These are phyloP conservation scores for Dipteronia dyeriana DNA, from an alignment of 345 rosid genomes.

Conservation along the genomic window DNA sequence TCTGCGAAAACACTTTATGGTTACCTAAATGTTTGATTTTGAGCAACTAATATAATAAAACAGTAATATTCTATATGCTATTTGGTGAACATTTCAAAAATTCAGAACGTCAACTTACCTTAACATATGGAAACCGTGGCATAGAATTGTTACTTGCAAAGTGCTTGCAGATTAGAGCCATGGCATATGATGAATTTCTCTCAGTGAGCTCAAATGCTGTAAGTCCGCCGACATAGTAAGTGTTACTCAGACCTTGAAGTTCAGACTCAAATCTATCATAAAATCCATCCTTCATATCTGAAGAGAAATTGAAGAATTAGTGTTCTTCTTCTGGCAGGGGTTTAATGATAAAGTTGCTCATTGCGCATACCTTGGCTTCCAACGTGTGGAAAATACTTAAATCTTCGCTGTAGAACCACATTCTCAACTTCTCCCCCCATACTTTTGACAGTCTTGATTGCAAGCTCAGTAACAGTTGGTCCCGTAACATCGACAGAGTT, in stretches of 20 bases:
- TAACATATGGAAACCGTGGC: conserved; percentile 53
- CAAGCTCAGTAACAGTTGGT: conserved; percentile 42
- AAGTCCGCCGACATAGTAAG: conserved; percentile 68
- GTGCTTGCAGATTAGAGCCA: conserved; percentile 62
- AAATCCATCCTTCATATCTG: conserved; percentile 72
- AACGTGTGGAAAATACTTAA: conserved; percentile 72
- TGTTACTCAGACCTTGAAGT: conserved; percentile 60
- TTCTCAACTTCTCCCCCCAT: conserved; percentile 56
- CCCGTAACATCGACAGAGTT: conserved; percentile 47
- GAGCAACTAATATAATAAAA: background rate
- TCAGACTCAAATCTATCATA: conserved; percentile 54
- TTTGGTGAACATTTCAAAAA: background rate
- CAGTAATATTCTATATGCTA: background rate
- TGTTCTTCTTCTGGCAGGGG: background rate
- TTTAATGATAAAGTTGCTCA: conserved; percentile 4
- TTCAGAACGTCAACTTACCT: conserved; percentile 35
- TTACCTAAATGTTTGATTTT: conserved; percentile 3
- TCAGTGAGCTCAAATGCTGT: conserved; percentile 73
- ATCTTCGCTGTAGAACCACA: conserved; percentile 54
- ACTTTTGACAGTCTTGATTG: conserved; percentile 34
- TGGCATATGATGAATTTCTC: conserved; percentile 68
- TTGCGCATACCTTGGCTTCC: conserved; percentile 50
- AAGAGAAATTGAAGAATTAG: conserved; percentile 15
- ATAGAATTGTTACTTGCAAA: conserved; percentile 43
- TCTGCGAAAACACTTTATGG: conserved; percentile 35